These are phyloP conservation scores for Lasiosphaeris hirsuta DNA, from an alignment of 495 filamentous ascomycete genomes.

Conservation along the genomic window DNA sequence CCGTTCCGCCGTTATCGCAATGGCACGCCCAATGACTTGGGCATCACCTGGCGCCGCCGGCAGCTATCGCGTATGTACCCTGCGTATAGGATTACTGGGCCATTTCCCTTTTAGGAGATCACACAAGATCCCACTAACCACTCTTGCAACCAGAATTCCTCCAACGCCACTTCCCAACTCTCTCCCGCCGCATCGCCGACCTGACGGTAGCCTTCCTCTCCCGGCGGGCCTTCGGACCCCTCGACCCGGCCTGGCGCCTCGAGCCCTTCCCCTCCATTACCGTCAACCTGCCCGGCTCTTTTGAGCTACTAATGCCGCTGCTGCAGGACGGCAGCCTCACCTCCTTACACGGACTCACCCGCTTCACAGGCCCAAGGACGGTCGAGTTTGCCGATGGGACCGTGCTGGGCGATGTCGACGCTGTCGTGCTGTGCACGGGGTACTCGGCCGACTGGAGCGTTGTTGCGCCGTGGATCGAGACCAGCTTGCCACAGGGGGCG, in stretches of 20 bases:
- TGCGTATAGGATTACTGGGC: no score
- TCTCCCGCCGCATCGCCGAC: conserved; percentile 15
- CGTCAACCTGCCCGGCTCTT: conserved; percentile 16
- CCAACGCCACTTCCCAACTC: conserved; percentile 15
- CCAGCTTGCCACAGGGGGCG: conserved; percentile 10
- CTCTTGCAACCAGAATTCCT: conserved; percentile 3
- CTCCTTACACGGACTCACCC: conserved; percentile 25
- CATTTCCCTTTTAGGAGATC: no score
- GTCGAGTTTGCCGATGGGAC: conserved; percentile 37
- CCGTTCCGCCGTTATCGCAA: conserved; percentile 25
- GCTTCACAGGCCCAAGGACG: conserved; percentile 25
- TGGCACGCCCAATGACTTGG: conserved; percentile 21
- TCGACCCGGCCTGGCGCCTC: conserved; percentile 33
- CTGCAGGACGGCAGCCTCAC: conserved; percentile 25
- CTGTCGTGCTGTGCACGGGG: conserved; percentile 38
- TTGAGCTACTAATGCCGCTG: conserved; percentile 25
- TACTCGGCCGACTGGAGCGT: conserved; percentile 31
- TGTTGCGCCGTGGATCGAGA: conserved; percentile 21
- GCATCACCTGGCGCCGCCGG: conserved; percentile 22
- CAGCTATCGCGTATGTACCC: conserved; percentile 6
- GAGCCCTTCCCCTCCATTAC: conserved; percentile 27
- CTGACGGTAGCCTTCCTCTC: conserved; percentile 11
- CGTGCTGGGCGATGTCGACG: conserved; percentile 33
- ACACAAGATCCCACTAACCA: no score
- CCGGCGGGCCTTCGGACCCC: conserved; percentile 11